Base-by-base conservation (phyloP, 176 grass and related monocot species). In the Chloris gayana region DNA sequence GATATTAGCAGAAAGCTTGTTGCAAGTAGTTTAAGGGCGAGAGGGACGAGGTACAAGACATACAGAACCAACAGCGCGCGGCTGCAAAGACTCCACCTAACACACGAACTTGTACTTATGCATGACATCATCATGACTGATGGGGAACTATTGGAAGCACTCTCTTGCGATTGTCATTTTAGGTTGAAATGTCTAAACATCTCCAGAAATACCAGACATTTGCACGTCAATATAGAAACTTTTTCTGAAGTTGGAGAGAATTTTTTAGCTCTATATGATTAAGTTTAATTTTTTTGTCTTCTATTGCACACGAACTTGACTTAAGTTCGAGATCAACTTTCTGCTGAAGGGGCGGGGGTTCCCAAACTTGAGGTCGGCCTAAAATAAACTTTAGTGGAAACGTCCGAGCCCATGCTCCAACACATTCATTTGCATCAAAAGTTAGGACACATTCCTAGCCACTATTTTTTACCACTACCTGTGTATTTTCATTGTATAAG, bases 281-380 rank as follows among this genome's bases (percentile, higher is more conserved):
- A n/a, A 56, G 56, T 66, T 66, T 37, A 4, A 57, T 61, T 64
- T 14, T 18, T 59, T 6, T 69, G 24, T n/a, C n/a, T n/a, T n/a
- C 57, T 89, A 45, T 60, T 84, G 62, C 84, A 75, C 87, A 99
- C 92, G 96, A 99, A 73, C 86, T 95, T 50, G 31, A 90, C 44
- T 93, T 78, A n/a, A 10, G 72, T 90, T 34, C 88, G 58, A 19
- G 72, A 88, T 81, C 92, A 86, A 81, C 90, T 99, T 73, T 81
- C 87, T 57, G 73, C 77, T 9, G 96, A 95, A 80, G 82, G 89
- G 73, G 74, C 69, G 33, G 93, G 90, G 73, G 88, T 88, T 68
- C 91, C 91, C 73, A 93, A 93, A 76, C 92, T 93, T 27, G 92
- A 99, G 96, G 96, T 99, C 93, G 9, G 37, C 31, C 29, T 24